A percentile compares a stretch with the other conserved stretches of the same genome.
These are phyloP conservation scores for Tieghemostelium lacteum DNA, from an alignment of 78 protist species.

Conservation along the genomic window DNA sequence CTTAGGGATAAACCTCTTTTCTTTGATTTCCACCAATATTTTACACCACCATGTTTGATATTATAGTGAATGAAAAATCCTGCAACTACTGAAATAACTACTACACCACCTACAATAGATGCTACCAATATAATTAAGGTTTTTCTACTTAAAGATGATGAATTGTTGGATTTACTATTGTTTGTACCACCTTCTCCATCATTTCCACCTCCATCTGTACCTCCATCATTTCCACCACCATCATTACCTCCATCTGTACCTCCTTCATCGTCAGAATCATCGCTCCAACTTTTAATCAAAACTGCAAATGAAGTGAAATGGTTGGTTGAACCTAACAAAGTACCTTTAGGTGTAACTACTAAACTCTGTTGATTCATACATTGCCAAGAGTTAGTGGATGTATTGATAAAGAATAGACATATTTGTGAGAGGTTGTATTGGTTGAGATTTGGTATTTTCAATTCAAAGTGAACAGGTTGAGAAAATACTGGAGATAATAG, in stretches of 20 bases:
- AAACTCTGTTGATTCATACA: background rate
- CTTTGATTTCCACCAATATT: conserved; percentile 66
- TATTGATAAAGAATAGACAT: background rate
- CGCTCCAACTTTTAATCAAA: background rate
- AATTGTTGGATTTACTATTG: too few species aligned
- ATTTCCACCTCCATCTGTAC: background rate
- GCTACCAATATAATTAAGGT: background rate
- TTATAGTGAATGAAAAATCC: background rate
- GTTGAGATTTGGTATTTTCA: background rate
- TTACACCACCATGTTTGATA: background rate
- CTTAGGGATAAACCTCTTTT: too few species aligned
- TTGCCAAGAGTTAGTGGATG: background rate
- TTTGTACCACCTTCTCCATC: background rate
- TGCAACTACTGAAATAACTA: background rate
- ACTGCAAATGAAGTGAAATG: conserved; percentile 33
- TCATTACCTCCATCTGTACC: too few species aligned
- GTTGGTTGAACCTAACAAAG: background rate
- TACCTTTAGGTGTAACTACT: background rate
- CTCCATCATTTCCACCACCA: background rate
- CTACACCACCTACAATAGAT: conserved; percentile 13
- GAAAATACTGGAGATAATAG: background rate
- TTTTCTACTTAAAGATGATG: too few species aligned
- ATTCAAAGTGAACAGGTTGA: background rate
- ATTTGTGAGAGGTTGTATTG: background rate
- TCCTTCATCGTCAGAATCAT: background rate